Evolutionary conservation across 2,329 filamentous ascomycete genomes (phyloP).

Genomic region (Pyrenophora teres): DNA sequence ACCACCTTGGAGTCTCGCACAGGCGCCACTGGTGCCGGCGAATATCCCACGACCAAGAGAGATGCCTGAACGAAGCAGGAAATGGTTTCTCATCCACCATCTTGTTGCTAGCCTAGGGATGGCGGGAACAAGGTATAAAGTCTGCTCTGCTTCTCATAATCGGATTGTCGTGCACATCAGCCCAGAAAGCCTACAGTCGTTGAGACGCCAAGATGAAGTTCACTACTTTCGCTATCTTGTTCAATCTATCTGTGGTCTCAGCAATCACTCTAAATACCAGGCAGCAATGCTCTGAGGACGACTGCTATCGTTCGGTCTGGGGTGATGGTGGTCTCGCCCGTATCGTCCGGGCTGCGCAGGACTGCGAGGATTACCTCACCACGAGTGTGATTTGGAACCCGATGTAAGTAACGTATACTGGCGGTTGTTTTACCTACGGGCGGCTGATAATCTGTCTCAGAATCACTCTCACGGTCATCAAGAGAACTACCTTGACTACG

Average conservation of each 20-base stretch:
- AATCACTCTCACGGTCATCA: slow-evolving; percentile 16
- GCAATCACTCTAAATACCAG: slow-evolving; percentile 24
- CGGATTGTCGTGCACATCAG: slow-evolving; percentile 1
- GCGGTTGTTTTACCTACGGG: not conserved
- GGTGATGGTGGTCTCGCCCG: slow-evolving; percentile 19
- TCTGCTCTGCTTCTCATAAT: not conserved
- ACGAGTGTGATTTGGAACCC: slow-evolving; percentile 32
- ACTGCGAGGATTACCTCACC: slow-evolving; percentile 34
- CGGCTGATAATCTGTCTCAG: slow-evolving; percentile 1
- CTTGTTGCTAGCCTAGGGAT: not conserved
- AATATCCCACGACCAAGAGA: not conserved
- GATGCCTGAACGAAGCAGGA: not conserved
- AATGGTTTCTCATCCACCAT: not conserved
- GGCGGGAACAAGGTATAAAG: slow-evolving; percentile 9
- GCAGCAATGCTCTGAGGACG: slow-evolving; percentile 27
- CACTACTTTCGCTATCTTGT: slow-evolving; percentile 12
- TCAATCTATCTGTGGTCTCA: slow-evolving; percentile 14
- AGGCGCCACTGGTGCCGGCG: slow-evolving; percentile 8
- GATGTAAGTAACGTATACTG: slow-evolving; percentile 18
- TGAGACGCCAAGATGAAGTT: slow-evolving; percentile 32
- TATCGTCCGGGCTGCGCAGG: slow-evolving; percentile 16
- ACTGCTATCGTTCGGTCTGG: slow-evolving; percentile 36
- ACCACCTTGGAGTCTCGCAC: slow-evolving; percentile 5
- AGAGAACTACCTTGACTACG: slow-evolving; percentile 12
- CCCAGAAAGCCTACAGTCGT: slow-evolving; percentile 1